Evolutionary conservation across 1,284 basidiomycete species (phyloP), one percentile per base, ranked within the genome.

Genomic region (Marasmius tenuissimus): DNA sequence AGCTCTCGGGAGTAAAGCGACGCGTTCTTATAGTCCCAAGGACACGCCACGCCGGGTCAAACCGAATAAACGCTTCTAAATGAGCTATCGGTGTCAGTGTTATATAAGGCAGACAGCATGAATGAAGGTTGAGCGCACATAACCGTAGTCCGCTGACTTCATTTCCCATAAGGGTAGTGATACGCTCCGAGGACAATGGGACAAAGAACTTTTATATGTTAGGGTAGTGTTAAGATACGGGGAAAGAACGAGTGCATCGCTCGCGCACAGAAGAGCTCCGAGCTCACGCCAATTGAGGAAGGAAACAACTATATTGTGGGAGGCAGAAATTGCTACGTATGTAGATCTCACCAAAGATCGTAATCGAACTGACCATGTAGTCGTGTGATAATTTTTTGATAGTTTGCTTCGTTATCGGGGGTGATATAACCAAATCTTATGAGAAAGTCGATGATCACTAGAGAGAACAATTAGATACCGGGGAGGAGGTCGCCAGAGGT

Each of bases 391-490:
- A 95, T 87, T 68, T 91, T 85, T 73, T 89, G 75, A 68, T 84
- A 94, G 61, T 91, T 79, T 0, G 88, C 85, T 69, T 95, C 93
- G 60, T 86, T 88, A 59, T 93, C 92, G 0, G 91, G 84, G 0
- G 89, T 93, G 50, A 96, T 78, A 65, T 85, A 80, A 1, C 92
- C 92, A 61, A 88, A 85, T 7, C 92, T 83, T 55, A 96, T 84
- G 73, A 96, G 82, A 63, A 97, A 89, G 72, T 97, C 94, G 47
- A 97, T 78, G 49, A 97, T 75, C 11, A 93, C 94, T 91, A 58
- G 8, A 27, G 42, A 18, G 10, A 34, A 27, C 10, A 9, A 51
- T 59, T 20, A 35, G 45, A 57, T 61, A 11, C 37, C 58, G 42
- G 61, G 42, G 11, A 34, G 42, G n/a, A 47, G 34, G 58, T 47